Percentiles rank a stretch among this genome's conserved stretches.
Conservation (phyloP, 306 rosid species). For the Malus sieversii region DNA sequence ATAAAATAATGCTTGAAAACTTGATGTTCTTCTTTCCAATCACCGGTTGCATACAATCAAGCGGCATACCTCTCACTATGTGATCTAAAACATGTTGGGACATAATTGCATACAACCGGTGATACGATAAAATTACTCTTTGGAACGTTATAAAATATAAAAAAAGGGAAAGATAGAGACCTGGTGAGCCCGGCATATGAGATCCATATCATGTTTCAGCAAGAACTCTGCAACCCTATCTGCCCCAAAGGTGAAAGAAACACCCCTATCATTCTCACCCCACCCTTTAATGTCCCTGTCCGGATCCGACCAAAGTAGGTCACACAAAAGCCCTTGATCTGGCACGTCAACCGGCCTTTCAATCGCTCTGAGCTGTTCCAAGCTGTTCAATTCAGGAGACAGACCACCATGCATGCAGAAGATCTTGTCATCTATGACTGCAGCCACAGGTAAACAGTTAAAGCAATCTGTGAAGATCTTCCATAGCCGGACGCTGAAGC, state of each 20-base stretch:
- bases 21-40: not conserved
- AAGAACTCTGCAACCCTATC: conserved; percentile 71
- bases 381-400: conserved; percentile 62
- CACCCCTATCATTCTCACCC: conserved; percentile 94
- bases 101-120: not conserved
- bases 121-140: not conserved
- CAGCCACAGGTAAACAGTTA: conserved; percentile 79
- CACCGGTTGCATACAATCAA: not conserved
- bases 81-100: not conserved
- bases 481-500: conserved; percentile 83
- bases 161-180: conserved; percentile 11
- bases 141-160: not conserved
- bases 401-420: conserved; percentile 92
- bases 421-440: conserved; percentile 76
- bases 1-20: not conserved
- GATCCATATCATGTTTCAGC: conserved; percentile 77
- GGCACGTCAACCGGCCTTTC: conserved; percentile 84
- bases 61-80: not conserved
- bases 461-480: conserved; percentile 75
- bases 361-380: conserved; percentile 54
- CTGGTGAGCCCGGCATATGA: conserved; percentile 87
- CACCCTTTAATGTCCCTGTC: conserved; percentile 63
- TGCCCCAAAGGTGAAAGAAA: conserved; percentile 79
- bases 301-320: conserved; percentile 88
- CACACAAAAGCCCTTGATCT: conserved; percentile 82